Conservation (phyloP, 179 eudicot species). For the Beta lomatogona region DNA sequence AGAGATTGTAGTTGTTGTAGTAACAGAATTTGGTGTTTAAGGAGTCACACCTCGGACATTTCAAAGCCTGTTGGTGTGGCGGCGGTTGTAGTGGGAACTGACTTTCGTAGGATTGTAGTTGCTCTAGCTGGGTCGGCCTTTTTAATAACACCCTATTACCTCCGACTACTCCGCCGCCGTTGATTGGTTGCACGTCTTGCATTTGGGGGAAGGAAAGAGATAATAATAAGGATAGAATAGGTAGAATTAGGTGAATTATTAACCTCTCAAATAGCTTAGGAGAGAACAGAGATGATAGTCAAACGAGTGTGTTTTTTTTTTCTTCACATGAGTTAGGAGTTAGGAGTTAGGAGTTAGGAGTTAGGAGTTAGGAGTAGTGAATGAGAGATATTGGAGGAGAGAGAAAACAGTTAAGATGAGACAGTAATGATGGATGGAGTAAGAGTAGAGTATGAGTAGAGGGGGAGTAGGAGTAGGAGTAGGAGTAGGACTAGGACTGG, state of each 20-base stretch:
- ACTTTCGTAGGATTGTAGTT: not conserved
- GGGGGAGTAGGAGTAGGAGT: conserved; percentile 11
- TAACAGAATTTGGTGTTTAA: conserved; percentile 38
- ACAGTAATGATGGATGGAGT: not conserved
- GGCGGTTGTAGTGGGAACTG: not conserved
- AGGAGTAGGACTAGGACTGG: conserved; percentile 15
- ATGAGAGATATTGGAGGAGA: not conserved
- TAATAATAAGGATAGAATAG: not conserved
- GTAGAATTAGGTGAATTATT: not conserved
- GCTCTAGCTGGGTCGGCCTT: not conserved
- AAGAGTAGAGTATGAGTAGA: not conserved
- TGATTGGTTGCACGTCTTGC: conserved; percentile 27
- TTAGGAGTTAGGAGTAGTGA: conserved; percentile 2
- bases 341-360: not conserved
- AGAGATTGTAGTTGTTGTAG: conserved; percentile 39
- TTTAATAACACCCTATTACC: conserved; percentile 13
- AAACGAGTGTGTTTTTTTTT: not conserved
- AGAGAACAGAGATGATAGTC: not conserved
- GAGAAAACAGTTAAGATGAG: not conserved
- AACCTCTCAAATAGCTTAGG: too few species aligned
- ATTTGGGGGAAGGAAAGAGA: not conserved
- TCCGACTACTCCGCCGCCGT: not conserved
- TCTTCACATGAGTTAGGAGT: not conserved
- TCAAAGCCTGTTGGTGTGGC: not conserved
- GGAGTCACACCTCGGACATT: conserved; percentile 40